Evolutionary conservation across 2,329 filamentous ascomycete genomes (phyloP).

Genomic region (Penicillium sp.): DNA sequence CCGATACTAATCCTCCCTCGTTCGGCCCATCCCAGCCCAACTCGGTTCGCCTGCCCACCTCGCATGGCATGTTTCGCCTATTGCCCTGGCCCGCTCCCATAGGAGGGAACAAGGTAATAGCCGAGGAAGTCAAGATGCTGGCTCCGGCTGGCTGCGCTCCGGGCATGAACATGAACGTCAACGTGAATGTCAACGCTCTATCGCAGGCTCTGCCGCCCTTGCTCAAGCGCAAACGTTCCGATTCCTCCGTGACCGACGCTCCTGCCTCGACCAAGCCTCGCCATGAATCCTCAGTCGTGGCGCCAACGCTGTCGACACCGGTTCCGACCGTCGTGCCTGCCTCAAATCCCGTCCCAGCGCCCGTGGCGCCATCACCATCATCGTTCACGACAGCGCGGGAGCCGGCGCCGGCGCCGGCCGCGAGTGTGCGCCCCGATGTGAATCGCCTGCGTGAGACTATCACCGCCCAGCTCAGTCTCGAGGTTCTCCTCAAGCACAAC

Average conservation of each 20-base stretch:
- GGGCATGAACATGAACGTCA: slow-evolving; percentile 17
- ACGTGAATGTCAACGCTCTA: slow-evolving; percentile 33
- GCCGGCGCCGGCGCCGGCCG: slow-evolving; percentile 29
- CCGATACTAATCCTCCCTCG: slow-evolving; percentile 5
- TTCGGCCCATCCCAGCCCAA: slow-evolving; percentile 8
- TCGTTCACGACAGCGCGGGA: slow-evolving; percentile 23
- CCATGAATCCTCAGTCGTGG: slow-evolving; percentile 30
- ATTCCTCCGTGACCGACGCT: slow-evolving; percentile 53
- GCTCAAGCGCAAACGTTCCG: slow-evolving; percentile 65
- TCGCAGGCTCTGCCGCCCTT: slow-evolving; percentile 47
- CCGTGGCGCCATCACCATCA: slow-evolving; percentile 16
- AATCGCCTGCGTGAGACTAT: slow-evolving; percentile 72
- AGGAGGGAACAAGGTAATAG: slow-evolving; percentile 54
- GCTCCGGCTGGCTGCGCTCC: slow-evolving; percentile 44
- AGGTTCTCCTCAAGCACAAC: slow-evolving; percentile 92
- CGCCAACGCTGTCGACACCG: slow-evolving; percentile 11
- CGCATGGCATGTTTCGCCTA: slow-evolving; percentile 58
- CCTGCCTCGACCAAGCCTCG: slow-evolving; percentile 42
- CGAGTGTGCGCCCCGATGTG: slow-evolving; percentile 36
- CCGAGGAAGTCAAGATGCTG: slow-evolving; percentile 53
- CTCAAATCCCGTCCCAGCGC: slow-evolving; percentile 21
- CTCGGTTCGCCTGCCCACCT: slow-evolving; percentile 32
- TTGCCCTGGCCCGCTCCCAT: slow-evolving; percentile 54
- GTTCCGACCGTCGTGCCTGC: slow-evolving; percentile 18
- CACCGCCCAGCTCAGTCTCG: slow-evolving; percentile 85